These are phyloP conservation scores for Immersiporthe knoxdaviesiana DNA, from an alignment of 2,329 filamentous ascomycete genomes.

Conservation along the genomic window DNA sequence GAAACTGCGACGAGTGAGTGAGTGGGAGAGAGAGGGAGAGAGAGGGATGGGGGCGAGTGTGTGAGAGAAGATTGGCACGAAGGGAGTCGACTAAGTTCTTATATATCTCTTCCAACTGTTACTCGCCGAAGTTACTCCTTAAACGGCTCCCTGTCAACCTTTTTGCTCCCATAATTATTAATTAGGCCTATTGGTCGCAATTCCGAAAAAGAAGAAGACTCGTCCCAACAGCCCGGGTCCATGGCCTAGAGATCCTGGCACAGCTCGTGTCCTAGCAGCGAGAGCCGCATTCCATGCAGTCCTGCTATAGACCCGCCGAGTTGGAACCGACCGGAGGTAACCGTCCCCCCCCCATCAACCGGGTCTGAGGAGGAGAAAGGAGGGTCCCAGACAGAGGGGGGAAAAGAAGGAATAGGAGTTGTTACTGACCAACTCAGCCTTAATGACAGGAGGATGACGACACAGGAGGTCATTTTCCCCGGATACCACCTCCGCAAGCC, in stretches of 20 bases:
- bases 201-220: neutral
- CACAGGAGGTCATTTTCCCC: neutral
- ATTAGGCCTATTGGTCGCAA: neutral
- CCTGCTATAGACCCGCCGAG: constrained; percentile 14
- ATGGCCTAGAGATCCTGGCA: neutral
- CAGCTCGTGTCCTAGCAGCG: neutral
- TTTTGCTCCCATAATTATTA: neutral
- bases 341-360: neutral
- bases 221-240: neutral
- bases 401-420: neutral
- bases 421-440: no score
- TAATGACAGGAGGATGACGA: neutral
- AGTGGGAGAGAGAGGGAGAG: neutral
- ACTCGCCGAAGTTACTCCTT: neutral
- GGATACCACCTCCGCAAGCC: neutral
- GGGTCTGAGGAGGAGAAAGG: neutral
- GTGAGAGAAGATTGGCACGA: neutral
- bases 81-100: neutral
- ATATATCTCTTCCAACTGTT: neutral
- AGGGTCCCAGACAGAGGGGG: neutral
- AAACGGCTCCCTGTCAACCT: neutral
- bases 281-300: neutral
- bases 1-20: neutral
- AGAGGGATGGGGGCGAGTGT: neutral
- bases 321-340: constrained; percentile 15